phyloP scores from a whole-genome alignment of 495 filamentous ascomycete species.

The Lichina pygmaea region DNA sequence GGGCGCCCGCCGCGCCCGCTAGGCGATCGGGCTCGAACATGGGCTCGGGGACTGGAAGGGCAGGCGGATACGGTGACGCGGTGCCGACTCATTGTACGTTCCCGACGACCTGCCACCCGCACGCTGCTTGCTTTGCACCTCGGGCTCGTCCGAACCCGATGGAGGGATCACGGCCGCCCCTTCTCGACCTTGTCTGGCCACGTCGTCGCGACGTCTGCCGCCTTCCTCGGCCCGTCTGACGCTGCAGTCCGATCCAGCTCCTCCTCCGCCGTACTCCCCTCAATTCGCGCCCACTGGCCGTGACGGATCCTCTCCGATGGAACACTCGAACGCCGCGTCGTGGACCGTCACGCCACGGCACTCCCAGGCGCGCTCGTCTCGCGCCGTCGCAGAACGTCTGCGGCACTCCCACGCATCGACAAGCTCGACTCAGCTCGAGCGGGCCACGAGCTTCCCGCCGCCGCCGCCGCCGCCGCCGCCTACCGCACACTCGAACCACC shows the following conservation, averaged over 20 bases:
- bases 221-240: not conserved
- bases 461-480: no score
- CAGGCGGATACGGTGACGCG: not conserved
- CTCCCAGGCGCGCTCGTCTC: no score
- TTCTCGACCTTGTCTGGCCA: not conserved
- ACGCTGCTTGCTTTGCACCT: no score
- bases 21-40: not conserved
- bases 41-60: not conserved
- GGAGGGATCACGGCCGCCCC: not conserved
- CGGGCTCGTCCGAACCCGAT: not conserved
- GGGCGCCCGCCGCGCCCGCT: not conserved
- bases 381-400: no score
- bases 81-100: not conserved
- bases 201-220: not conserved
- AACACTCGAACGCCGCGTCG: not conserved
- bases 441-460: no score
- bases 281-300: not conserved
- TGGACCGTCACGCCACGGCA: no score
- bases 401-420: no score
- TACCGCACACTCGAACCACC: no score
- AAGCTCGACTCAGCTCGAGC: no score
- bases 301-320: not conserved
- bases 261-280: not conserved
- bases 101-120: not conserved
- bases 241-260: not conserved